Evolutionary conservation across 305 asterid species (phyloP).

Genomic region (Fraxinus floribunda): DNA sequence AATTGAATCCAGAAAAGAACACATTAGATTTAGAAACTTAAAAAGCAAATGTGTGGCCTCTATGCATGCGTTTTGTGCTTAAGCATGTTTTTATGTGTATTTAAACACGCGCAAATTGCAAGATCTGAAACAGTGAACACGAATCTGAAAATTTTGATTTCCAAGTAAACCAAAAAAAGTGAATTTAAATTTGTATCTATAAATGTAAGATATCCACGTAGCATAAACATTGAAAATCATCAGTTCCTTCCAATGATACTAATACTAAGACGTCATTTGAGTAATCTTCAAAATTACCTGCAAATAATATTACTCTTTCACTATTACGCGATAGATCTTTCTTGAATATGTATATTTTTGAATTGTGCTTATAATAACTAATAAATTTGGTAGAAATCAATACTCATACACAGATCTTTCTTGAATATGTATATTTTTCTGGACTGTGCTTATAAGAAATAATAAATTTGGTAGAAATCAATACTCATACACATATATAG

Average conservation of each 20-base stretch:
- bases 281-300: not conserved
- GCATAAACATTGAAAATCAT: slow-evolving; percentile 3
- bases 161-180: not conserved
- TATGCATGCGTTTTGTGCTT: not conserved
- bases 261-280: not conserved
- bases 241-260: slow-evolving; percentile 15
- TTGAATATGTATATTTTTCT: not conserved
- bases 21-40: not conserved
- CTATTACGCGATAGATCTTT: not conserved
- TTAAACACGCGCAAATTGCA: slow-evolving; percentile 1
- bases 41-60: not conserved
- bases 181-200: not conserved
- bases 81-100: not conserved
- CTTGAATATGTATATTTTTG: not conserved
- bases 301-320: not conserved
- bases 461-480: not conserved
- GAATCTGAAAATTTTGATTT: not conserved
- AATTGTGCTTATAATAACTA: not conserved
- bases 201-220: not conserved
- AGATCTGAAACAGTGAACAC: not conserved
- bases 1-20: not conserved
- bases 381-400: not conserved
- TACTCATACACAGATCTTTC: not conserved
- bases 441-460: not conserved
- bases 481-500: not conserved